Evolutionary conservation across 257 asterid species (phyloP), one percentile per base, ranked within the genome.

Genomic region (Solanum bulbocastanum): DNA sequence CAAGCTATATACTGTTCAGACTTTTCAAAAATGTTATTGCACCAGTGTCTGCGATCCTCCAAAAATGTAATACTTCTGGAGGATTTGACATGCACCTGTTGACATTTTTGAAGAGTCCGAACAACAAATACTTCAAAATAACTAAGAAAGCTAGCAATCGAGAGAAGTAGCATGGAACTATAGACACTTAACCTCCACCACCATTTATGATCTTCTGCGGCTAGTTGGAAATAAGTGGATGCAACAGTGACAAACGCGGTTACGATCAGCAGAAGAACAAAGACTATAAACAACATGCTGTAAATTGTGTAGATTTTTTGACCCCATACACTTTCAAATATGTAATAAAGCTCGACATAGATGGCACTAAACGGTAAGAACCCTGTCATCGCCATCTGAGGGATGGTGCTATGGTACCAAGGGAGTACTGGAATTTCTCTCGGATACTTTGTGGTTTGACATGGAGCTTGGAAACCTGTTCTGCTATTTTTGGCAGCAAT

Each of bases 201-300:
- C 92, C 92, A 90, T 82, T 74, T 85, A 85, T 90, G 91, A 89
- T 89, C 92, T 83, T 90, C 92, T 5, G 92, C 87, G 11, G 92
- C 91, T 66, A 90, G 90, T 49, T 89, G 92, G 44, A 89, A 85
- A 39, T 87, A 90, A n/a, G 90, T 90, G 32, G 88, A 32, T 25
- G 87, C 92, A 32, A 90, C 60, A 10, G 91, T 52, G 23, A 89
- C 81, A 20, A 90, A 76, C 14, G 88, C 89, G 22, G 91, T 90
- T 8, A 86, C 73, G 15, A 87, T 83, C 30, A 90, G 11, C 27
- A 87, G 88, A 27, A 90, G 75, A 65, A 89, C 11, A 86, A 90
- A 89, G 36, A 89, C 88, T 40, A 89, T 46, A 20, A 72, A 75
- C 58, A 90, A 62, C 32, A 89, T 83, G 25, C 90, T 65, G 33